Percentiles rank a stretch among this genome's conserved stretches.
Conservation (phyloP, 495 filamentous ascomycete genomes). For the Lindgomyces ingoldianus region DNA sequence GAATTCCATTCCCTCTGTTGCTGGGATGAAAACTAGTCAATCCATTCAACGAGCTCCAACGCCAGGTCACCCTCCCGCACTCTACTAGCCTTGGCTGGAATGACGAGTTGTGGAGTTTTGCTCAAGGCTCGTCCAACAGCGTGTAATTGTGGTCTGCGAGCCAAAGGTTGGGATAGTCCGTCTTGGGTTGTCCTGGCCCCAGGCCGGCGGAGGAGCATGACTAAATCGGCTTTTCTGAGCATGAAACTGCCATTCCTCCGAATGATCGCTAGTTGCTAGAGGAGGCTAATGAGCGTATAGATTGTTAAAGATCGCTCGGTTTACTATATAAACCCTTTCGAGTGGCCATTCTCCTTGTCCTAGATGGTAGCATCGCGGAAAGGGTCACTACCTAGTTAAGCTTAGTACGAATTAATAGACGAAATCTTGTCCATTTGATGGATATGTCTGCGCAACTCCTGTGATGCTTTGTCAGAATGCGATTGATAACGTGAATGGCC, state of each 20-base stretch:
- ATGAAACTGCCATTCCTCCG: not conserved
- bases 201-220: constrained; percentile 60
- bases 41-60: constrained; percentile 93
- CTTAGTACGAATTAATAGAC: too few species aligned
- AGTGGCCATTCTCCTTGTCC: too few species aligned
- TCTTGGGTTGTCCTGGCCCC: constrained; percentile 56
- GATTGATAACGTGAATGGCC: too few species aligned
- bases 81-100: constrained; percentile 63
- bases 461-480: too few species aligned
- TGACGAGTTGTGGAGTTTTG: constrained; percentile 89
- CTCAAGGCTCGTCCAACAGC: constrained; percentile 33
- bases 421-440: too few species aligned
- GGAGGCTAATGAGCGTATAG: not conserved
- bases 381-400: too few species aligned
- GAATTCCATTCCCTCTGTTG: constrained; percentile 12
- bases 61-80: constrained; percentile 80
- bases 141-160: constrained; percentile 53
- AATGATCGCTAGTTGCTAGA: not conserved
- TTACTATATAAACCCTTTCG: too few species aligned
- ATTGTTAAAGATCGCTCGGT: not conserved
- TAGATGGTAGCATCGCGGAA: too few species aligned
- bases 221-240: constrained; percentile 68
- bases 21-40: constrained; percentile 94
- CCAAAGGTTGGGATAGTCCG: constrained; percentile 55
- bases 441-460: too few species aligned